Evolutionary conservation across 495 filamentous ascomycete genomes (phyloP).

Genomic region (Usnea hakonensis): DNA sequence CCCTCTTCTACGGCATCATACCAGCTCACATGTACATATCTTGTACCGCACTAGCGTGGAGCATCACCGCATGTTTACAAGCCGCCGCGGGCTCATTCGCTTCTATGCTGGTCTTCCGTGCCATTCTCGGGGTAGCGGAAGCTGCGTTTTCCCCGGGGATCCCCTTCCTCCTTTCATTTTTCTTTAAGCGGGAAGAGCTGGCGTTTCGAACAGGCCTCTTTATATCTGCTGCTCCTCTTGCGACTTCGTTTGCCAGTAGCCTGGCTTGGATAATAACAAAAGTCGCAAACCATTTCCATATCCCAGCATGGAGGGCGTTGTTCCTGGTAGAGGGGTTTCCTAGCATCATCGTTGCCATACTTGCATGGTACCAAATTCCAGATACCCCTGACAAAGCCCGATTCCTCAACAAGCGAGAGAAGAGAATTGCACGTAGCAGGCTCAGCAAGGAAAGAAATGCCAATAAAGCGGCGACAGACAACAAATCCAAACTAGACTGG

Average conservation of each 20-base stretch:
- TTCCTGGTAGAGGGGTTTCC: constrained; percentile 57
- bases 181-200: constrained; percentile 53
- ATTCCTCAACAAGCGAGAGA: constrained; percentile 42
- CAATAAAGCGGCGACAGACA: constrained; percentile 27
- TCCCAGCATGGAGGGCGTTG: constrained; percentile 51
- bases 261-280: constrained; percentile 52
- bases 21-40: constrained; percentile 51
- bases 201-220: constrained; percentile 52
- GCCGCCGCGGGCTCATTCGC: constrained; percentile 49
- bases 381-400: constrained; percentile 45
- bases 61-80: constrained; percentile 62
- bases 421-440: constrained; percentile 41
- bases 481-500: constrained; percentile 41
- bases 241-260: constrained; percentile 60
- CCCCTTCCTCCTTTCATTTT: constrained; percentile 54
- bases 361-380: constrained; percentile 44
- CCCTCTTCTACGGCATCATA: constrained; percentile 52
- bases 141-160: constrained; percentile 51
- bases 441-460: constrained; percentile 35
- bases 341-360: constrained; percentile 47
- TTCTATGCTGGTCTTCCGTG: constrained; percentile 36
- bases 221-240: constrained; percentile 54
- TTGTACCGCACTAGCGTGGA: constrained; percentile 50
- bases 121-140: constrained; percentile 50
- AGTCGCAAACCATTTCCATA: constrained; percentile 38